Evolutionary conservation across 2,329 filamentous ascomycete genomes (phyloP), one percentile per base, ranked within the genome.

Genomic region (Diaporthe sp.): DNA sequence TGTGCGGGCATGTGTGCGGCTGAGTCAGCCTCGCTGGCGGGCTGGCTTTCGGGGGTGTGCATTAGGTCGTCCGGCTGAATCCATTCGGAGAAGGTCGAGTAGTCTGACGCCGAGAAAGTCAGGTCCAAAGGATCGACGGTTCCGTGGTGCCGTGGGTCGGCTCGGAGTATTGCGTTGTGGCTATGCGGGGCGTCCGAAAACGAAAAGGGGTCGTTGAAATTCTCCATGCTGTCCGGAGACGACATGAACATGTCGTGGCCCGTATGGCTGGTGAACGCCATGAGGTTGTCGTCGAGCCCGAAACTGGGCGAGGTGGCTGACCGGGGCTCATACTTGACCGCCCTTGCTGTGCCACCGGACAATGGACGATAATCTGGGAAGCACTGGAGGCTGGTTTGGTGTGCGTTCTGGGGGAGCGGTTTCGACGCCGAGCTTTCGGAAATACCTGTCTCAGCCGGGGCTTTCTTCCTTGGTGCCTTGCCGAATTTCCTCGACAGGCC

Each of bases 401-500:
- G 44, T 8, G 74, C 32, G 35, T 65, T 70, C 50, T 75, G 74
- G 58, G 66, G n/a, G n/a, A 75, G 25, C 30, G 74, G 39, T 12
- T 72, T 70, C 2, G 74, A 69, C 50, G 66, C 39, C 8, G 71
- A 37, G 30, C 69, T 71, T 25, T 51, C 59, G 22, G 71, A 35
- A 35, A 61, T 37, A 30, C 51, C 71, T 22, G 71, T 69, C 25
- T 75, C 74, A 50, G 73, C 39, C 51, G 66, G 66, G 15, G 74
- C 53, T 32, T 73, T 75, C 71, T 75, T 75, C 12, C 74, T 70
- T 22, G 74, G 74, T 1, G 74, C 74, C 71, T 75, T 75, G 59
- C 74, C 74, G 53, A 75, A 75, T 17, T 75, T 75, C 37, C 74
- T 75, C 51, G 74, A 75, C 19, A 75, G 53, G 1, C 74, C 74